phyloP scores from a whole-genome alignment of 352 stramenopile species.

The Thalassiosira allenii region DNA sequence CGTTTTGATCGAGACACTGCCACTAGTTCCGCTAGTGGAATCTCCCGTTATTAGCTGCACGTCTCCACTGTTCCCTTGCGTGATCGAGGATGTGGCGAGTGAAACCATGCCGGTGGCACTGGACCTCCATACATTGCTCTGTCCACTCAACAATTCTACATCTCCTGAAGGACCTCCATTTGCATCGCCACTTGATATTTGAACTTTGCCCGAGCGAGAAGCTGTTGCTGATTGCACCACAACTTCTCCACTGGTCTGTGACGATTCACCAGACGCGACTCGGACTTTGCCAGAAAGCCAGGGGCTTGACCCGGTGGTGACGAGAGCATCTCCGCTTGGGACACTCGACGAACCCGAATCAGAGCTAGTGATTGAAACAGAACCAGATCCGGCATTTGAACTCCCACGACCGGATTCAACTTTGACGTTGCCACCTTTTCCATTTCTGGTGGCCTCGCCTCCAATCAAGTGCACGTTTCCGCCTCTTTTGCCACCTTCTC shows the following conservation, averaged over 20 bases:
- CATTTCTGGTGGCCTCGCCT: conserved; percentile 36
- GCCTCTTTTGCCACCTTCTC: conserved; percentile 9
- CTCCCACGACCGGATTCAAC: conserved; percentile 22
- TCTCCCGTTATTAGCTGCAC: conserved; percentile 41
- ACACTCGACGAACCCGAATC: conserved; percentile 16
- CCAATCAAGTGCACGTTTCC: conserved; percentile 34
- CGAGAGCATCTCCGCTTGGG: background rate
- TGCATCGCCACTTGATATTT: conserved; percentile 17
- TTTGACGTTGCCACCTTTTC: conserved; percentile 41
- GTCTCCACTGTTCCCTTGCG: conserved; percentile 22
- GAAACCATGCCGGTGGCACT: conserved; percentile 19
- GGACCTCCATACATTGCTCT: background rate
- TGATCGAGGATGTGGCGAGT: conserved; percentile 43
- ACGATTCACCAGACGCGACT: conserved; percentile 2
- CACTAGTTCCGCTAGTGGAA: conserved; percentile 20
- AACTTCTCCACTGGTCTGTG: background rate
- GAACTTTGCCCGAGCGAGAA: background rate
- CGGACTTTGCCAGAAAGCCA: conserved; percentile 6
- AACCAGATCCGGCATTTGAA: conserved; percentile 1
- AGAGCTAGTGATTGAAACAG: conserved; percentile 14
- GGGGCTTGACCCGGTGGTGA: background rate
- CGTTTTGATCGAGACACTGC: conserved; percentile 33
- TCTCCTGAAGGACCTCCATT: conserved; percentile 36
- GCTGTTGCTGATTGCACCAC: background rate
- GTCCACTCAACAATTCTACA: conserved; percentile 28